Percentiles rank a stretch among this genome's conserved stretches.
phyloP scores from a whole-genome alignment of 2,329 filamentous ascomycete genomes.

The Akanthomyces lecanii region DNA sequence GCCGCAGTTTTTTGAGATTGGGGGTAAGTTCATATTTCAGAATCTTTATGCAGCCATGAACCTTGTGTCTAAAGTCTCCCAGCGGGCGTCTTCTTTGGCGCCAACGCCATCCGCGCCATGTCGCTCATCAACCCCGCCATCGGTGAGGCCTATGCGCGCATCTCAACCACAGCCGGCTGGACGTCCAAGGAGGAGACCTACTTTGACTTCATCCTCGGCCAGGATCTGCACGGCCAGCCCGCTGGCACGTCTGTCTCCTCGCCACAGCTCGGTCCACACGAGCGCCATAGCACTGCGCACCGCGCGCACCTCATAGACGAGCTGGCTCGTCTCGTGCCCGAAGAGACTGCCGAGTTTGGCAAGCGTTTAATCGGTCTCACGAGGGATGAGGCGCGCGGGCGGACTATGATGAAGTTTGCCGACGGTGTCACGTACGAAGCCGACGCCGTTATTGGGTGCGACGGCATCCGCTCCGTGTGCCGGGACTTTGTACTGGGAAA shows the following conservation, averaged over 20 bases:
- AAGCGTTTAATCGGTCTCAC: conserved; percentile 33
- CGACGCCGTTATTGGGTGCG: conserved; percentile 52
- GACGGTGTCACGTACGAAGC: conserved; percentile 37
- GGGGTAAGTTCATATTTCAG: not conserved
- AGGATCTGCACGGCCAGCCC: conserved; percentile 3
- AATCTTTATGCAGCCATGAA: no score
- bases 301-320: conserved; percentile 38
- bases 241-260: conserved; percentile 1
- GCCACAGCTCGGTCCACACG: conserved; percentile 19
- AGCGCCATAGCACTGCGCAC: conserved; percentile 31
- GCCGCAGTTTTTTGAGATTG: conserved; percentile 14
- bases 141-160: conserved; percentile 24
- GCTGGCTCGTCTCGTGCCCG: conserved; percentile 35
- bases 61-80: not conserved
- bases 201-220: conserved; percentile 21
- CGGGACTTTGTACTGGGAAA: conserved; percentile 46
- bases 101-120: conserved; percentile 43
- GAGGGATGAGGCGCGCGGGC: conserved; percentile 20
- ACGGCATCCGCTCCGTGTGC: conserved; percentile 59
- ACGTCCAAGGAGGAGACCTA: conserved; percentile 21
- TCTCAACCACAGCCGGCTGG: conserved; percentile 29
- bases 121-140: conserved; percentile 33
- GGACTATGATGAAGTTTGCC: conserved; percentile 31
- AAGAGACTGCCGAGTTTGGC: conserved; percentile 29
- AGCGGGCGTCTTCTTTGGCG: conserved; percentile 43